A percentile compares a stretch with the other conserved stretches of the same genome.
These are phyloP conservation scores for Russula vinacea DNA, from an alignment of 768 basidiomycete genomes.

Conservation along the genomic window DNA sequence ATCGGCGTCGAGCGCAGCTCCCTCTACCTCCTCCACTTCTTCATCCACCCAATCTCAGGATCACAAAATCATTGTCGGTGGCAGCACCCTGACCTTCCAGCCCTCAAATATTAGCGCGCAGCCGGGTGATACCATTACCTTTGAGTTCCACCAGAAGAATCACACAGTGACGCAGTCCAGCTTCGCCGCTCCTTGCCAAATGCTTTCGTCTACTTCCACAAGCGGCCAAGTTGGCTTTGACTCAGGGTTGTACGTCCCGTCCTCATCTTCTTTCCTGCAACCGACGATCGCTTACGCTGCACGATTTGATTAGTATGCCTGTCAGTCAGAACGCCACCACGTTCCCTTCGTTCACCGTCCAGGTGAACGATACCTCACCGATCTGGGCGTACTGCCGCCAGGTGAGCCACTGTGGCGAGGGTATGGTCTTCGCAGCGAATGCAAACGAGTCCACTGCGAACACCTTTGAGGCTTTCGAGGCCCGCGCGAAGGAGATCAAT, in stretches of 20 bases:
- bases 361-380: slow-evolving; percentile 53
- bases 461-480: slow-evolving; percentile 52
- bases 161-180: slow-evolving; percentile 41
- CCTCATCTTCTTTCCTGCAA: background rate
- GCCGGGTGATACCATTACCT: slow-evolving; percentile 42
- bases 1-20: slow-evolving; percentile 36
- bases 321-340: slow-evolving; percentile 44
- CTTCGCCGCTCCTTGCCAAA: slow-evolving; percentile 38
- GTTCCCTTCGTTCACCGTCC: slow-evolving; percentile 53
- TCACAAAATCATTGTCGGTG: slow-evolving; percentile 37
- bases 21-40: slow-evolving; percentile 31
- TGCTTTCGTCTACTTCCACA: slow-evolving; percentile 44
- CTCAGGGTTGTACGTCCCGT: slow-evolving; percentile 39
- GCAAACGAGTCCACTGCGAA: slow-evolving; percentile 49
- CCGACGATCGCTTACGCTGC: background rate
- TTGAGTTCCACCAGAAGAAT: slow-evolving; percentile 43
- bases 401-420: slow-evolving; percentile 48
- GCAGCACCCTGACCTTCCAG: slow-evolving; percentile 32
- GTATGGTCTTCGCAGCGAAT: slow-evolving; percentile 62
- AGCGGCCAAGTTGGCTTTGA: slow-evolving; percentile 44
- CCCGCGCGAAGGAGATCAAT: slow-evolving; percentile 45
- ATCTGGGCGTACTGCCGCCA: slow-evolving; percentile 58
- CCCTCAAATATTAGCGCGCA: slow-evolving; percentile 39
- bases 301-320: slow-evolving; percentile 40
- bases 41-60: slow-evolving; percentile 33